Evolutionary conservation across 163 green algal species (phyloP).

Genomic region (Chlorella variabilis): DNA sequence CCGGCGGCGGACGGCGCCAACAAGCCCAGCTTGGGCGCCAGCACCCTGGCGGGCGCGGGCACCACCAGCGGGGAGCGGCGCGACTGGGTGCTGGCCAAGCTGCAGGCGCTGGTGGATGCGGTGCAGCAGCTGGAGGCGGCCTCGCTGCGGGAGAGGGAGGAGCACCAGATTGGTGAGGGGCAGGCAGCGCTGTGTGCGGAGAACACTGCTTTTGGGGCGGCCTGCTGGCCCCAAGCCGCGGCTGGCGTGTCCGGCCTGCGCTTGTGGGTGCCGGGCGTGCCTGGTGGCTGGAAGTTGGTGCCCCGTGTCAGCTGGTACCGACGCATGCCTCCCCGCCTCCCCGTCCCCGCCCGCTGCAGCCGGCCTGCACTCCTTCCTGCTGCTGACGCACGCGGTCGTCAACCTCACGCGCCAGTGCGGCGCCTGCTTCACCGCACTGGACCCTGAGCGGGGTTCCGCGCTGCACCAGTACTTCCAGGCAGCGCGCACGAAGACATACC

Average conservation of each 20-base stretch:
- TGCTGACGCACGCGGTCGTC: neutral
- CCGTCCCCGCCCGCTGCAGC: neutral
- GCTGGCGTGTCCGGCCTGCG: too few species aligned
- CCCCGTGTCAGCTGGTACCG: too few species aligned
- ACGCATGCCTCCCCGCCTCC: too few species aligned
- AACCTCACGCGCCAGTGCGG: constrained; percentile 30
- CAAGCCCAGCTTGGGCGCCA: neutral
- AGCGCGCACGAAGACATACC: neutral
- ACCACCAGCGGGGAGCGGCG: neutral
- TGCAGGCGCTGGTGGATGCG: constrained; percentile 12
- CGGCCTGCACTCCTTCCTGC: constrained; percentile 19
- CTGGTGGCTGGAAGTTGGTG: too few species aligned
- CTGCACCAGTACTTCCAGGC: constrained; percentile 26
- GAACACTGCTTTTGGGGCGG: too few species aligned
- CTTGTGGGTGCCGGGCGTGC: too few species aligned
- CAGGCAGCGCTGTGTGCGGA: too few species aligned
- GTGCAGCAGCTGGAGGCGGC: constrained; percentile 6
- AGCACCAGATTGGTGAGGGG: neutral
- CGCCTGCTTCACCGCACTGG: constrained; percentile 24
- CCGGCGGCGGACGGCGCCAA: neutral
- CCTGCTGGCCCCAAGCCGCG: too few species aligned
- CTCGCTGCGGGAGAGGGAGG: neutral
- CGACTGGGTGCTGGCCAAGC: constrained; percentile 24
- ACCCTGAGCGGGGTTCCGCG: neutral
- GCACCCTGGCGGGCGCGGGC: neutral